Evolutionary conservation across 176 grass and related monocot species (phyloP).

Genomic region (Guadua angustifolia): DNA sequence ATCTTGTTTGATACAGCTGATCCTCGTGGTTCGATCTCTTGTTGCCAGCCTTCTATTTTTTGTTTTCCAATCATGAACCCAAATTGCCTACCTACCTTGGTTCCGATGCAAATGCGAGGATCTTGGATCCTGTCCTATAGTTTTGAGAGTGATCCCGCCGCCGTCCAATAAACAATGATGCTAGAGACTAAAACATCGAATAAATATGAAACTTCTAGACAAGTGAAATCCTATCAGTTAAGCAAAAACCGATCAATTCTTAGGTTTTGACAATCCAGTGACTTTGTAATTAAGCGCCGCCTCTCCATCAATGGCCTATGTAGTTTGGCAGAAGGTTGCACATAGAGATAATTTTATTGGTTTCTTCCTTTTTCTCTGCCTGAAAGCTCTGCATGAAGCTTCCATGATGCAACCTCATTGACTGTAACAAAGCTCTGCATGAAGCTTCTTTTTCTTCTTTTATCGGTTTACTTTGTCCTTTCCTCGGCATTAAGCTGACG

Average conservation of each 20-base stretch:
- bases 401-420: constrained; percentile 13
- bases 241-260: background rate
- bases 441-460: too few relatives aligned
- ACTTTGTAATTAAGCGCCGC: constrained; percentile 21
- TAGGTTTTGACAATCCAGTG: background rate
- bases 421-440: background rate
- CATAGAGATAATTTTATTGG: background rate
- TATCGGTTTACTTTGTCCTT: background rate
- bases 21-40: background rate
- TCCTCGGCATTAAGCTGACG: constrained; percentile 21
- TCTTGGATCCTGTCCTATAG: background rate
- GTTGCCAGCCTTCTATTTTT: constrained; percentile 4
- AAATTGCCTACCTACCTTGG: background rate
- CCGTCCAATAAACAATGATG: background rate
- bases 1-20: constrained; percentile 14
- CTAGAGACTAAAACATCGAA: too few relatives aligned
- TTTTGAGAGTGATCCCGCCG: background rate
- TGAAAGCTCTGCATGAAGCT: constrained; percentile 36
- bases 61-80: background rate
- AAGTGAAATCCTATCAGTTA: background rate
- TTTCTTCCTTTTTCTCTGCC: background rate
- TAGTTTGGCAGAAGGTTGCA: too few relatives aligned
- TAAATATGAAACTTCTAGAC: background rate
- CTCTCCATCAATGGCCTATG: background rate
- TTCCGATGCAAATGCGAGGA: background rate